These are phyloP conservation scores for Perkinsela sp. DNA, from an alignment of 208 protist genomes.

Conservation along the genomic window DNA sequence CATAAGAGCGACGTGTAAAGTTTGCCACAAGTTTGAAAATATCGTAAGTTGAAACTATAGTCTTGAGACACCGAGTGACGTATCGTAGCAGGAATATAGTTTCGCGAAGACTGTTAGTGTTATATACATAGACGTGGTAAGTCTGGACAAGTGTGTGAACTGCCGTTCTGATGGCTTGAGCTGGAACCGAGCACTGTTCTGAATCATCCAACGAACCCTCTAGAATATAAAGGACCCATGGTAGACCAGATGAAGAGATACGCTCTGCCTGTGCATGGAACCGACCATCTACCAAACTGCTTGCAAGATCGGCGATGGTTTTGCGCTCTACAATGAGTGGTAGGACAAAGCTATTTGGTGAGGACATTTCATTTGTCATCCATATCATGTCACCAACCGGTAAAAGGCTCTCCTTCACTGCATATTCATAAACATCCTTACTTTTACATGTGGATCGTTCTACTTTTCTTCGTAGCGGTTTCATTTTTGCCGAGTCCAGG, in stretches of 20 bases:
- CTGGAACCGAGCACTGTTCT: background rate
- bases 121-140: background rate
- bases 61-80: background rate
- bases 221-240: background rate
- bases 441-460: background rate
- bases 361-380: background rate
- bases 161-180: background rate
- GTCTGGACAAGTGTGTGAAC: background rate
- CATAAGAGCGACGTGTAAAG: background rate
- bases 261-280: background rate
- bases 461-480: background rate
- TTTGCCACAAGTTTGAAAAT: background rate
- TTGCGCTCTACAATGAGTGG: background rate
- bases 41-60: background rate
- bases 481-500: background rate
- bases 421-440: background rate
- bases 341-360: background rate
- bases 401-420: background rate
- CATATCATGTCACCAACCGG: background rate
- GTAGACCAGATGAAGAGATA: background rate
- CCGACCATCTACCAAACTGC: background rate
- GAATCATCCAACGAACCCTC: background rate
- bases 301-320: background rate
- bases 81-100: background rate
- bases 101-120: background rate